Evolutionary conservation across 2,329 filamentous ascomycete species (phyloP).

Genomic region (Botrytis deweyae): DNA sequence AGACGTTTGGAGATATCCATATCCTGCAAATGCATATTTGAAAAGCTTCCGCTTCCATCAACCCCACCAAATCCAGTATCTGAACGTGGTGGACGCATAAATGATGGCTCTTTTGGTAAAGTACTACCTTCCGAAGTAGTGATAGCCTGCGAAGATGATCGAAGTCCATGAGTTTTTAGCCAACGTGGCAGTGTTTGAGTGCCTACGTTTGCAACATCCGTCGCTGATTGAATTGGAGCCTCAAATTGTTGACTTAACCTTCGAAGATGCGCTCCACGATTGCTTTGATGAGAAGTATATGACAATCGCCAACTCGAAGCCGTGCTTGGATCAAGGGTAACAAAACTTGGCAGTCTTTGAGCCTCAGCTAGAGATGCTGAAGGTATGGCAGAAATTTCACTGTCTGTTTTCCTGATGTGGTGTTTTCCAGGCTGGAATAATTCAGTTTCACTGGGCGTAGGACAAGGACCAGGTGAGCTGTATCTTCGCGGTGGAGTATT

Average conservation of each 20-base stretch:
- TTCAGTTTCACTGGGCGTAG: slow-evolving; percentile 19
- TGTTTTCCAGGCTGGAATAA: slow-evolving; percentile 16
- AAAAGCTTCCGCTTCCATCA: slow-evolving; percentile 30
- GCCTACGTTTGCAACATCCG: slow-evolving; percentile 16
- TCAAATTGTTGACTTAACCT: slow-evolving; percentile 33
- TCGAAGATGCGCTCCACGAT: slow-evolving; percentile 34
- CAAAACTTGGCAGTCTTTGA: slow-evolving; percentile 34
- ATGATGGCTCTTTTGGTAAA: slow-evolving; percentile 7
- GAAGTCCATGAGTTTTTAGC: slow-evolving; percentile 31
- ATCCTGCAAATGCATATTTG: slow-evolving; percentile 34
- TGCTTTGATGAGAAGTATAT: slow-evolving; percentile 28
- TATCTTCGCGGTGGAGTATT: slow-evolving; percentile 27
- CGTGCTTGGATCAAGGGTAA: slow-evolving; percentile 21
- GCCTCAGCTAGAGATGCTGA: slow-evolving; percentile 31
- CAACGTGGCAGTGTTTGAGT: slow-evolving; percentile 26
- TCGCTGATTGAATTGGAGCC: slow-evolving; percentile 19
- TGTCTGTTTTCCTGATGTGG: slow-evolving; percentile 26
- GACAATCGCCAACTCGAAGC: slow-evolving; percentile 38
- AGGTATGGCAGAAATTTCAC: slow-evolving; percentile 29
- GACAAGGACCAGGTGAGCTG: slow-evolving; percentile 30
- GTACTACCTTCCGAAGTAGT: slow-evolving; percentile 22
- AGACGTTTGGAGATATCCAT: slow-evolving; percentile 36
- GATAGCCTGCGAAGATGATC: slow-evolving; percentile 28
- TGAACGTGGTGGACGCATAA: slow-evolving; percentile 19
- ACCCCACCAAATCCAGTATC: slow-evolving; percentile 34